A percentile compares a stretch with the other conserved stretches of the same genome.
Evolutionary conservation across 208 protist species (phyloP).

Genomic region (Porcisia deanei): DNA sequence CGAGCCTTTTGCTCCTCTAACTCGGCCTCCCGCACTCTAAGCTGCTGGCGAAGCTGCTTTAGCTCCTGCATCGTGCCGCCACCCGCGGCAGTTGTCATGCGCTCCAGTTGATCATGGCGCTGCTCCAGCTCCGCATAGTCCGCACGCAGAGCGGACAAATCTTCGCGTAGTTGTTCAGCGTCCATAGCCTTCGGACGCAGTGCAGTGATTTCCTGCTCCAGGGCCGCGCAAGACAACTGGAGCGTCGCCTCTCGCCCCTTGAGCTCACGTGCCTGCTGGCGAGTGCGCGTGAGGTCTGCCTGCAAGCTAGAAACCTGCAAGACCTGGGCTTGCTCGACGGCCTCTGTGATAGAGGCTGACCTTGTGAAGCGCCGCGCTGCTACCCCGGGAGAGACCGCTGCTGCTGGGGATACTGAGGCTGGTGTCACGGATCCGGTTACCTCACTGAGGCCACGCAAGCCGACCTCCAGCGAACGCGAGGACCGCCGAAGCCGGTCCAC

Average conservation of each 20-base stretch:
- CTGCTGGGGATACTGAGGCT: neutral
- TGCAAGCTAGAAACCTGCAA: slow-evolving; percentile 61
- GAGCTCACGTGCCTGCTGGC: slow-evolving; percentile 40
- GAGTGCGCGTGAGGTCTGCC: slow-evolving; percentile 49
- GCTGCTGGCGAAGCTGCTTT: slow-evolving; percentile 29
- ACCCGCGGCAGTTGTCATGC: slow-evolving; percentile 19
- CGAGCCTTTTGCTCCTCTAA: slow-evolving; percentile 34
- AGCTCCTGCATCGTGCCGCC: slow-evolving; percentile 31
- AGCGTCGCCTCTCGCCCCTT: slow-evolving; percentile 43
- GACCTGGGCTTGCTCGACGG: slow-evolving; percentile 46
- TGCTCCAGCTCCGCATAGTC: slow-evolving; percentile 38
- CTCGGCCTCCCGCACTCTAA: slow-evolving; percentile 30
- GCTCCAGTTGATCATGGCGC: slow-evolving; percentile 30
- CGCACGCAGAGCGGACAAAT: slow-evolving; percentile 21
- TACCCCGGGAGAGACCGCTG: neutral
- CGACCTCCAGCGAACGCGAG: slow-evolving; percentile 17
- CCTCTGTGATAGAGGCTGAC: slow-evolving; percentile 20
- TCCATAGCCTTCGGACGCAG: slow-evolving; percentile 21
- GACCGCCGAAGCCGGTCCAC: slow-evolving; percentile 28
- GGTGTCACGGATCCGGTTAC: slow-evolving; percentile 11
- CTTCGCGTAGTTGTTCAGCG: slow-evolving; percentile 19
- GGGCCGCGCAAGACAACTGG: slow-evolving; percentile 14
- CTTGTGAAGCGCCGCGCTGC: neutral
- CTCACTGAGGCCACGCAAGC: neutral
- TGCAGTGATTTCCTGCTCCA: slow-evolving; percentile 26